phyloP scores from a whole-genome alignment of 768 basidiomycete species.

The Mycena chlorophos region DNA sequence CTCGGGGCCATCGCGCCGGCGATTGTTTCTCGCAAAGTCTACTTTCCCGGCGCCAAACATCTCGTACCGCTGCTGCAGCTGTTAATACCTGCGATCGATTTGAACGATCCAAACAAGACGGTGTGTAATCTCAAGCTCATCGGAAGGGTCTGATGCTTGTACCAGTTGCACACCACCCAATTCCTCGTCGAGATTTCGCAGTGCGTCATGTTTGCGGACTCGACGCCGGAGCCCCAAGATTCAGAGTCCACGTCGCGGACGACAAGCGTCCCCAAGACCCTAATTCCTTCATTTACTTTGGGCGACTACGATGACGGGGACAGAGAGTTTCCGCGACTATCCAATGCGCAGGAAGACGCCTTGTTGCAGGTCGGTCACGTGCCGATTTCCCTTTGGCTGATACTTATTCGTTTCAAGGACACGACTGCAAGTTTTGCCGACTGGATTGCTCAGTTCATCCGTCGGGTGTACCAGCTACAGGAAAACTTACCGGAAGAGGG shows the following conservation, averaged over 20 bases:
- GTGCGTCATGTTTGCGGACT: slow-evolving; percentile 65
- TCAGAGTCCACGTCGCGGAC: slow-evolving; percentile 36
- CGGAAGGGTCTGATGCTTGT: slow-evolving; percentile 14
- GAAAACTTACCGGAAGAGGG: slow-evolving; percentile 88
- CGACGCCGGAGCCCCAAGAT: slow-evolving; percentile 30
- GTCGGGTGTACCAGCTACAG: slow-evolving; percentile 74
- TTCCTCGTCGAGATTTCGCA: slow-evolving; percentile 76
- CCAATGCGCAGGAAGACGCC: slow-evolving; percentile 68
- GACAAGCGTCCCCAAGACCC: slow-evolving; percentile 24
- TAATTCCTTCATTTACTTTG: slow-evolving; percentile 38
- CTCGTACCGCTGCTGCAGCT: slow-evolving; percentile 78
- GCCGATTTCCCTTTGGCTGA: background rate
- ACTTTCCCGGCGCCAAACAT: slow-evolving; percentile 81
- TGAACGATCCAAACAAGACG: slow-evolving; percentile 81
- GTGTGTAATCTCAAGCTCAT: slow-evolving; percentile 32
- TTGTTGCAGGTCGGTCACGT: slow-evolving; percentile 48
- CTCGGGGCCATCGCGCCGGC: slow-evolving; percentile 79
- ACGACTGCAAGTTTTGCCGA: slow-evolving; percentile 75
- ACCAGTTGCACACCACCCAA: slow-evolving; percentile 68
- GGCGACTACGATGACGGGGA: slow-evolving; percentile 43
- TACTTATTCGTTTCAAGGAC: slow-evolving; percentile 31
- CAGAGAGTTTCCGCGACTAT: slow-evolving; percentile 41
- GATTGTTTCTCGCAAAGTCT: slow-evolving; percentile 75
- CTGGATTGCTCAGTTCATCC: slow-evolving; percentile 82
- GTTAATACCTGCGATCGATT: slow-evolving; percentile 83